Evolutionary conservation across 2,329 filamentous ascomycete genomes (phyloP).

Genomic region (Fusarium citri): DNA sequence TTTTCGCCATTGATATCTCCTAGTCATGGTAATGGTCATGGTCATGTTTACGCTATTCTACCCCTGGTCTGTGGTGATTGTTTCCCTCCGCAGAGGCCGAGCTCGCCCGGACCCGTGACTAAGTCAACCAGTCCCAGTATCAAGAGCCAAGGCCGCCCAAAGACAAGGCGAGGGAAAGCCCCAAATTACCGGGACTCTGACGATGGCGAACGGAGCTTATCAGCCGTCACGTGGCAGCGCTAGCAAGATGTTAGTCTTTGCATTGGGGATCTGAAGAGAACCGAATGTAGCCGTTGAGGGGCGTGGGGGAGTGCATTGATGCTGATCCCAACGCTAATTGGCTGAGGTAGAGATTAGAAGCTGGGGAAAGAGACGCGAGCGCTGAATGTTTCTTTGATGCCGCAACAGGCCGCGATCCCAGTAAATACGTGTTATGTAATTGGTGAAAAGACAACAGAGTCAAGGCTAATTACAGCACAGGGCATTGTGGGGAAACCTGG

Average conservation of each 20-base stretch:
- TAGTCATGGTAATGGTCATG: slow-evolving; percentile 14
- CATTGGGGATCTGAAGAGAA: slow-evolving; percentile 1
- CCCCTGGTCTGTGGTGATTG: not conserved
- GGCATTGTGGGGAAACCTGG: slow-evolving; percentile 36
- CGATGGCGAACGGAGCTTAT: slow-evolving; percentile 41
- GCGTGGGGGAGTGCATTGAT: slow-evolving; percentile 7
- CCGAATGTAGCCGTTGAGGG: slow-evolving; percentile 46
- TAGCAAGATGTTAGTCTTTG: slow-evolving; percentile 5
- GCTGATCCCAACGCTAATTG: slow-evolving; percentile 21
- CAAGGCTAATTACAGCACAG: slow-evolving; percentile 19
- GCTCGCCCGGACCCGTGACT: slow-evolving; percentile 34
- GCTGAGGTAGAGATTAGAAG: slow-evolving; percentile 24
- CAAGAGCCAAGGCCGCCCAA: not conserved
- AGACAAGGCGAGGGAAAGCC: slow-evolving; percentile 11
- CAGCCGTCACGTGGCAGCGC: slow-evolving; percentile 44
- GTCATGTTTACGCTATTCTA: slow-evolving; percentile 15
- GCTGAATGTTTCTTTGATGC: slow-evolving; percentile 22
- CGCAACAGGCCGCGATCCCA: slow-evolving; percentile 40
- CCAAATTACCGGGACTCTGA: slow-evolving; percentile 23
- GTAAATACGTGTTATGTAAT: slow-evolving; percentile 37
- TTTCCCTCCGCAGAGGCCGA: slow-evolving; percentile 37
- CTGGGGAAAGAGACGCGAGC: slow-evolving; percentile 15
- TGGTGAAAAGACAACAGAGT: slow-evolving; percentile 8
- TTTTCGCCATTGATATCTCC: slow-evolving; percentile 22
- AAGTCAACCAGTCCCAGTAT: not conserved